Evolutionary conservation across 1,139 yeast genomes (phyloP), one percentile per base, ranked within the genome.

Genomic region (Yamadazyma buinensis): DNA sequence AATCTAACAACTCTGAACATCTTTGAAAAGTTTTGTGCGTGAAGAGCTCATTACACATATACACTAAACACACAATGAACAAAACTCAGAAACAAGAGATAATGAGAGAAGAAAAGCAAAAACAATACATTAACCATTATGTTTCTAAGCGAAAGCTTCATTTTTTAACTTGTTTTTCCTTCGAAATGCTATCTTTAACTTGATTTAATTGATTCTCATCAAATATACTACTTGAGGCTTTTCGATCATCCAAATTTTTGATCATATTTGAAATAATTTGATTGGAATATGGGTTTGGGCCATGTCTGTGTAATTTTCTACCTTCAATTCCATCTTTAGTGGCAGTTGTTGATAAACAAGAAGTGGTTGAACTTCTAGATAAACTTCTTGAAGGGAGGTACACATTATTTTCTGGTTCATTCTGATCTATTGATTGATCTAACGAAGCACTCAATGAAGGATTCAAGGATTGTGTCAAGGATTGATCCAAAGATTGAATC

Each of bases 281-380:
- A 32, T 55, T 55, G 3, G 70, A 56, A 42, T 63, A 66, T 2
- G 62, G 53, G 14, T 62, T 58, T 5, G 68, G 70, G 0, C 71
- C 70, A 23, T 53, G 54, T 39, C 77, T 59, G 45, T 72, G 77
- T 32, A 76, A 62, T 34, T 72, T 57, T 44, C 76, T 73, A 2
- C 87, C 87, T 52, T 80, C 86, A 7, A 80, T 57, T 0, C 87
- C 87, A 50, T 81, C 87, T 48, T 80, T 80, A 19, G 84, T 79
- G 10, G 87, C 87, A 2, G 84, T 80, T 15, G 82, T 79, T 0
- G 86, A 79, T 23, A 80, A 55, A 33, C 84, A 80, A 2, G 85
- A 78, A 3, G 81, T 74, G 23, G 75, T 73, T 14, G 85, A 78
- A 31, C 74, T 73, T 34, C 85, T 64, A 0, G 85, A 79, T 21